Percentiles rank a stretch among this genome's conserved stretches.
Evolutionary conservation across 73 alveolate species (phyloP).

Genomic region (Vitrella brassicaformis): DNA sequence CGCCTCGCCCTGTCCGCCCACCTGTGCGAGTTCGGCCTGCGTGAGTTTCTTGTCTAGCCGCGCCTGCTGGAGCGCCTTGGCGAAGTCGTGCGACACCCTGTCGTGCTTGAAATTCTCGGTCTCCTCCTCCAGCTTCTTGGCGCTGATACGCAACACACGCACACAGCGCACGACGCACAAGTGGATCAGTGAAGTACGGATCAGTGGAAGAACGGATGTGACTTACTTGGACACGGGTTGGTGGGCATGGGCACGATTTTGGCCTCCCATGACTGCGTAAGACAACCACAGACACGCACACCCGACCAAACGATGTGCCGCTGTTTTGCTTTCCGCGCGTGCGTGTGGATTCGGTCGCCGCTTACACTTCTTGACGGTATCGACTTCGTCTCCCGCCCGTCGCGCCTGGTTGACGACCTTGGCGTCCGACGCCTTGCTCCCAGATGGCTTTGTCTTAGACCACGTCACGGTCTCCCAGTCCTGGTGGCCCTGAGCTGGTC

Average conservation of each 20-base stretch:
- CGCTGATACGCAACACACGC: background rate
- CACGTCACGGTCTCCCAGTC: conserved; percentile 39
- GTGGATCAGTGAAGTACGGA: background rate
- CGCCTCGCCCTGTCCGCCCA: no score
- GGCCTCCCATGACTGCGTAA: background rate
- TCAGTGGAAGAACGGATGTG: background rate
- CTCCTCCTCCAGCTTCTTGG: conserved; percentile 29
- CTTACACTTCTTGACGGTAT: conserved; percentile 7
- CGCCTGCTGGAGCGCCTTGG: conserved; percentile 60
- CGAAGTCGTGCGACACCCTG: conserved; percentile 61
- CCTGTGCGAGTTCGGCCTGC: conserved; percentile 75
- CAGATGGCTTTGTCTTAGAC: conserved; percentile 22
- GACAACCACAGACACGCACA: background rate
- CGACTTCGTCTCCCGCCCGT: conserved; percentile 4
- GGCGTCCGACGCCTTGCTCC: conserved; percentile 2
- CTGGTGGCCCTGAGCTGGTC: no score
- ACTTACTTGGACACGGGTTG: background rate
- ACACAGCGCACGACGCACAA: background rate
- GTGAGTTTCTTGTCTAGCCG: conserved; percentile 61
- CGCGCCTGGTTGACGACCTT: conserved; percentile 9
- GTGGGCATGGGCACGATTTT: background rate
- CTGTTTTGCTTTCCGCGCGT: background rate
- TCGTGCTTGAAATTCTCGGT: conserved; percentile 61
- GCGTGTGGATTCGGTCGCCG: background rate
- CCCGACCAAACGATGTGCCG: background rate